These are phyloP conservation scores for Populus tremula DNA, from an alignment of 345 rosid genomes.

Conservation along the genomic window DNA sequence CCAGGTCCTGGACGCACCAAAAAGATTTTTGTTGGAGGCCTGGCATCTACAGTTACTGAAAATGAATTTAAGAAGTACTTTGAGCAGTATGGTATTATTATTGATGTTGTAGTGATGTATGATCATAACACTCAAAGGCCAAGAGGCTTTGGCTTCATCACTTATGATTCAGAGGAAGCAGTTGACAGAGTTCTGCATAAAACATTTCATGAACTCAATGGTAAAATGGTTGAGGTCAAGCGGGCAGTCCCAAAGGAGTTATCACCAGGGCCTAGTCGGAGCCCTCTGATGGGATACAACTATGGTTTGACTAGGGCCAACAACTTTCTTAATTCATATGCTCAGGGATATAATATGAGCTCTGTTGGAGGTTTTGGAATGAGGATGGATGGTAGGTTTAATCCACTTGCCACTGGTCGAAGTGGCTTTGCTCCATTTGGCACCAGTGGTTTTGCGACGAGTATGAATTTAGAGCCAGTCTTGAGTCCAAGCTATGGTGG, in stretches of 20 bases:
- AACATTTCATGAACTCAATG: conserved; percentile 93
- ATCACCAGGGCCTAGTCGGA: conserved; percentile 61
- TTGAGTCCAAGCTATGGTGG: conserved; percentile 63
- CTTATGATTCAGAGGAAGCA: conserved; percentile 87
- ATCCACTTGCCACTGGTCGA: conserved; percentile 63
- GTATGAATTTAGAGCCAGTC: conserved; percentile 67
- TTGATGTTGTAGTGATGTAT: conserved; percentile 96
- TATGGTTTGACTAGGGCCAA: conserved; percentile 57
- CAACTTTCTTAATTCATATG: conserved; percentile 64
- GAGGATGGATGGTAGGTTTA: conserved; percentile 72
- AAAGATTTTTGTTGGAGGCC: conserved; percentile 92
- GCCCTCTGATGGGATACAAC: conserved; percentile 60
- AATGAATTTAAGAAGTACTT: conserved; percentile 77
- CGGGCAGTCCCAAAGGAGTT: conserved; percentile 93
- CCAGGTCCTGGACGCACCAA: conserved; percentile 62
- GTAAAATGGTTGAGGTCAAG: conserved; percentile 98
- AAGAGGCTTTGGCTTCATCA: conserved; percentile 98
- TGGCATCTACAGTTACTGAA: conserved; percentile 68
- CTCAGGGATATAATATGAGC: conserved; percentile 61
- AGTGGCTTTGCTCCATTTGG: conserved; percentile 56
- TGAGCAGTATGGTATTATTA: conserved; percentile 77
- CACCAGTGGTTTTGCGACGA: conserved; percentile 58
- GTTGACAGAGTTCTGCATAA: conserved; percentile 82
- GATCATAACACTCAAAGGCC: conserved; percentile 98
- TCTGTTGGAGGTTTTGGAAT: conserved; percentile 56